Conservation (phyloP, 176 grass and related monocot species). For the Puccinellia tenuiflora region DNA sequence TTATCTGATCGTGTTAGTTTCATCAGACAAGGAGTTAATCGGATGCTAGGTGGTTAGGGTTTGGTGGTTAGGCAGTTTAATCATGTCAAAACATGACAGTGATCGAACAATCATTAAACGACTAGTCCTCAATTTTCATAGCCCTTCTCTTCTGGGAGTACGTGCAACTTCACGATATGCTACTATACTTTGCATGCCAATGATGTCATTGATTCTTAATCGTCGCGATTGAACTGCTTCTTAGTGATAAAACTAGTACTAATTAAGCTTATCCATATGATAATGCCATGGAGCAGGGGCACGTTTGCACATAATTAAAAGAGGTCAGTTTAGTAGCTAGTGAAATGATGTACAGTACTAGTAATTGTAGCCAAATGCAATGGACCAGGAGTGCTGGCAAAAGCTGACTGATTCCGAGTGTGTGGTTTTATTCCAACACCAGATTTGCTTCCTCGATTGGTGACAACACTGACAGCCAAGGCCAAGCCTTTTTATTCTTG, state of each 20-base stretch:
- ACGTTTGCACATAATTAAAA: slow-evolving; percentile 19
- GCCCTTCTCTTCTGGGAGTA: too few relatives aligned
- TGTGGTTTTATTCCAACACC: too few relatives aligned
- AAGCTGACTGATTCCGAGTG: slow-evolving; percentile 36
- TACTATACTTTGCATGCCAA: too few relatives aligned
- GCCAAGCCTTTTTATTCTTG: slow-evolving; percentile 5
- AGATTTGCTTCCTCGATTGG: slow-evolving; percentile 49
- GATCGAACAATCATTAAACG: slow-evolving; percentile 33
- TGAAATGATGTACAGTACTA: slow-evolving; percentile 10
- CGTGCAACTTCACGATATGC: too few relatives aligned
- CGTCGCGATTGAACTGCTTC: slow-evolving; percentile 14
- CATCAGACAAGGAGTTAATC: slow-evolving; percentile 32
- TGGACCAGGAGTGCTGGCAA: slow-evolving; percentile 32
- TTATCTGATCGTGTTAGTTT: slow-evolving; percentile 34
- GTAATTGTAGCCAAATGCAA: slow-evolving; percentile 30
- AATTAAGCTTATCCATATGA: slow-evolving; percentile 16
- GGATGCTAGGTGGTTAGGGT: slow-evolving; percentile 42
- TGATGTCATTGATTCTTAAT: too few relatives aligned
- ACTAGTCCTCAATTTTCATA: neutral
- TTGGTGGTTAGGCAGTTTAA: slow-evolving; percentile 38
- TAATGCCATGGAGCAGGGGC: neutral
- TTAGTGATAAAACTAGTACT: slow-evolving; percentile 9
- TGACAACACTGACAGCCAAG: slow-evolving; percentile 38
- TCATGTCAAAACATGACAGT: slow-evolving; percentile 32
- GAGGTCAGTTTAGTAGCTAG: neutral